Evolutionary conservation across 2,329 filamentous ascomycete genomes (phyloP).

Genomic region (Stromatinia cepivora): DNA sequence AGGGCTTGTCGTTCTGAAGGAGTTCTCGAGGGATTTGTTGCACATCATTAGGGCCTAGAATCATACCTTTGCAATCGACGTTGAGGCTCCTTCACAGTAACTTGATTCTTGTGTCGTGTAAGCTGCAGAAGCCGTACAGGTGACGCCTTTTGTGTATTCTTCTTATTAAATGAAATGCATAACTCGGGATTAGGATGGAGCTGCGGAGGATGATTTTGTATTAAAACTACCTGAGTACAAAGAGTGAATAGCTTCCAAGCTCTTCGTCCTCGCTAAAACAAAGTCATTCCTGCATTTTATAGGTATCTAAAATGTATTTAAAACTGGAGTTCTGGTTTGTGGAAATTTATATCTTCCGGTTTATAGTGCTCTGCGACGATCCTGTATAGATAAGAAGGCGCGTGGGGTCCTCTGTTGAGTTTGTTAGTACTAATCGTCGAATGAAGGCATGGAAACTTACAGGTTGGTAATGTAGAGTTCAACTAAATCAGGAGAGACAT

Average conservation of each 20-base stretch:
- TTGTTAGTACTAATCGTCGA: slow-evolving; percentile 32
- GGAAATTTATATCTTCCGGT: slow-evolving; percentile 66
- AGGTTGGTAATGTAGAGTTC: slow-evolving; percentile 85
- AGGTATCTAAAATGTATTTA: slow-evolving; percentile 22
- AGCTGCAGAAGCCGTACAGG: background rate
- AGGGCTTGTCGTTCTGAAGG: no score
- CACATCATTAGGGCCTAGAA: background rate
- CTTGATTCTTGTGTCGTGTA: background rate
- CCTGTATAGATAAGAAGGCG: slow-evolving; percentile 69
- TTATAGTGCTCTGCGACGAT: slow-evolving; percentile 77
- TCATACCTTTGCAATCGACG: background rate
- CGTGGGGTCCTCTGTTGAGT: slow-evolving; percentile 59
- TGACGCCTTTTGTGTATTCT: background rate
- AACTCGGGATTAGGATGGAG: background rate
- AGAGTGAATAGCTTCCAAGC: no score
- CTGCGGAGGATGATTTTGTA: background rate
- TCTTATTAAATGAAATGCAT: background rate
- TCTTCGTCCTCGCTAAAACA: no score
- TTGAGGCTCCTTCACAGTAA: background rate
- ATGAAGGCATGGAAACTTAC: slow-evolving; percentile 49
- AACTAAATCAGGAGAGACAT: slow-evolving; percentile 73
- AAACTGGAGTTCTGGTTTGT: slow-evolving; percentile 43
- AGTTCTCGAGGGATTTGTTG: background rate
- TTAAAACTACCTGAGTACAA: slow-evolving; percentile 1
- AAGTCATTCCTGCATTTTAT: no score